phyloP scores from a whole-genome alignment of 2,329 filamentous ascomycete species.

The Cordyceps cicadae region DNA sequence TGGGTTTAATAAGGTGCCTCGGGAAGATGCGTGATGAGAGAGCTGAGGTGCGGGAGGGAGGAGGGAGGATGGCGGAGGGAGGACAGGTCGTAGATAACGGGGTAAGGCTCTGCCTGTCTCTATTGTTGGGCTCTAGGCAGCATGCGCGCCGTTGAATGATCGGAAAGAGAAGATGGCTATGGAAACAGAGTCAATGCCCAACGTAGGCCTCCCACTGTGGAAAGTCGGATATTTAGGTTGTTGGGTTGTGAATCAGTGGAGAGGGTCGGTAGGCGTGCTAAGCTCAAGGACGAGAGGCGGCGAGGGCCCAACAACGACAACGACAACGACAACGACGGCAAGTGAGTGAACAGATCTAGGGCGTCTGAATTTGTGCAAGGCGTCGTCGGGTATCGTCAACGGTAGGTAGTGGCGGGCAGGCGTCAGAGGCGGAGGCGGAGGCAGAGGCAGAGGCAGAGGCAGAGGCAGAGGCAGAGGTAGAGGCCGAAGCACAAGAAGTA shows the following conservation, averaged over 20 bases:
- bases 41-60: neutral
- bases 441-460: too few relatives aligned
- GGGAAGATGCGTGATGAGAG: neutral
- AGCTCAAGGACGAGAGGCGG: neutral
- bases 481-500: neutral
- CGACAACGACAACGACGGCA: too few relatives aligned
- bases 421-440: neutral
- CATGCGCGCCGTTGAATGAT: neutral
- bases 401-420: neutral
- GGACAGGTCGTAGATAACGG: neutral
- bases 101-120: neutral
- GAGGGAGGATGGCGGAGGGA: neutral
- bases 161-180: neutral
- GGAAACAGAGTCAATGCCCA: conserved; percentile 7
- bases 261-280: neutral
- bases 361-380: neutral
- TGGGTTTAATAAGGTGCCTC: neutral
- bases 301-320: neutral
- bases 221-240: neutral
- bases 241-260: conserved; percentile 9
- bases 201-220: neutral
- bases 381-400: neutral
- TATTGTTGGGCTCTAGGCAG: neutral
- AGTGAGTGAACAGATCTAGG: neutral
- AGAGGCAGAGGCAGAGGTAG: too few relatives aligned